Conservation (phyloP, 2,329 filamentous ascomycete genomes). For the Cladosporium sp. region DNA sequence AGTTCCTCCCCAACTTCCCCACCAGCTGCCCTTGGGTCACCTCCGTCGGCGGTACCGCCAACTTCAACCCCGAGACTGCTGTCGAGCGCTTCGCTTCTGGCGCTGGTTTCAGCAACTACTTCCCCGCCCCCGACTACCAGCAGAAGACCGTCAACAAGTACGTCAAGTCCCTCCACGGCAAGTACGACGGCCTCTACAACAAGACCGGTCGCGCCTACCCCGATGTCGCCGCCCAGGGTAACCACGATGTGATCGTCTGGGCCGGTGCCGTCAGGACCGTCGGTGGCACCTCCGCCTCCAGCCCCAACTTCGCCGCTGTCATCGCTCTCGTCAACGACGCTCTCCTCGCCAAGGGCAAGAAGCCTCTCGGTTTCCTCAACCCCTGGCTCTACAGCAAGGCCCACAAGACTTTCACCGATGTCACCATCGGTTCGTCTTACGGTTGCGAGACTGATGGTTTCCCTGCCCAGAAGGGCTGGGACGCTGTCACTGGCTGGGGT, state of each 20-base stretch:
- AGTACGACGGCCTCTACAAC: conserved; percentile 51
- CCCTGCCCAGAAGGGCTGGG: conserved; percentile 37
- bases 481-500: conserved; percentile 38
- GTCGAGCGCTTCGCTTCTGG: conserved; percentile 53
- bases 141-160: conserved; percentile 44
- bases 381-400: conserved; percentile 59
- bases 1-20: conserved; percentile 50
- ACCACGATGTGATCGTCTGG: conserved; percentile 41
- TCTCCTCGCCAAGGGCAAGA: conserved; percentile 53
- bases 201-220: conserved; percentile 48
- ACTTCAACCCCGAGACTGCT: conserved; percentile 48
- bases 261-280: conserved; percentile 42
- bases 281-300: conserved; percentile 57
- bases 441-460: conserved; percentile 36
- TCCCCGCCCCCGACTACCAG: conserved; percentile 49
- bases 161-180: conserved; percentile 43
- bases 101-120: conserved; percentile 51
- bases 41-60: conserved; percentile 48
- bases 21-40: conserved; percentile 53
- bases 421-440: conserved; percentile 39
- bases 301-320: conserved; percentile 61
- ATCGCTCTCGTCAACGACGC: conserved; percentile 66
- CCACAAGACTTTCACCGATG: conserved; percentile 54
- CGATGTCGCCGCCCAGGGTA: conserved; percentile 56
- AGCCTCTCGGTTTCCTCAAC: conserved; percentile 60